Percentiles rank a stretch among this genome's conserved stretches.
Conservation (phyloP, 164 flowering plant species). For the Taxillus chinensis region DNA sequence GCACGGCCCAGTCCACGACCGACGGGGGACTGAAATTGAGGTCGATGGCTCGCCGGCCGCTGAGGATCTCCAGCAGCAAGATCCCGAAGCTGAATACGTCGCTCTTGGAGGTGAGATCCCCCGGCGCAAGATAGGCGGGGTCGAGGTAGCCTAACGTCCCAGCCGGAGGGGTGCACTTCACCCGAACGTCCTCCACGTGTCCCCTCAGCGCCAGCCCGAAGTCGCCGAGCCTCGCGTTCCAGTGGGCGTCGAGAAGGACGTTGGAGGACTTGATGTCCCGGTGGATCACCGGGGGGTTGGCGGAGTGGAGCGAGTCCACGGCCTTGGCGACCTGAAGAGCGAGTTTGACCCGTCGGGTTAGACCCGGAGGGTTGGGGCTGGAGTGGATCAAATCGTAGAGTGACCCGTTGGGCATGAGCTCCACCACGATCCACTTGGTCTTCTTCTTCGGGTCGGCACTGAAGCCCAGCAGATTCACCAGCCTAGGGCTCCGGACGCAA, state of each 20-base stretch:
- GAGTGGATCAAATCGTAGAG: slow-evolving; percentile 55
- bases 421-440: slow-evolving; percentile 49
- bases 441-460: slow-evolving; percentile 16
- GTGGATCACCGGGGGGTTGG: slow-evolving; percentile 82
- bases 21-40: slow-evolving; percentile 73
- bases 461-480: slow-evolving; percentile 72
- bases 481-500: slow-evolving; percentile 26
- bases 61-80: slow-evolving; percentile 51
- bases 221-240: slow-evolving; percentile 63
- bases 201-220: slow-evolving; percentile 77
- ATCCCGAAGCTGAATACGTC: slow-evolving; percentile 82
- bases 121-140: slow-evolving; percentile 59
- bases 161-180: slow-evolving; percentile 64
- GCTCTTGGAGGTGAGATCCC: slow-evolving; percentile 48
- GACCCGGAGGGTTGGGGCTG: slow-evolving; percentile 36
- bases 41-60: slow-evolving; percentile 79
- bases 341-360: slow-evolving; percentile 46
- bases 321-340: slow-evolving; percentile 58
- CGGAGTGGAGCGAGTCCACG: slow-evolving; percentile 46
- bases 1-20: slow-evolving; percentile 77
- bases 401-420: slow-evolving; percentile 80
- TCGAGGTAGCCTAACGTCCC: slow-evolving; percentile 79
- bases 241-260: slow-evolving; percentile 46
- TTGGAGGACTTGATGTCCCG: slow-evolving; percentile 86
- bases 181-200: slow-evolving; percentile 53